Conservation (phyloP, 108 stramenopile genomes). For the Skeletonema potamos region DNA sequence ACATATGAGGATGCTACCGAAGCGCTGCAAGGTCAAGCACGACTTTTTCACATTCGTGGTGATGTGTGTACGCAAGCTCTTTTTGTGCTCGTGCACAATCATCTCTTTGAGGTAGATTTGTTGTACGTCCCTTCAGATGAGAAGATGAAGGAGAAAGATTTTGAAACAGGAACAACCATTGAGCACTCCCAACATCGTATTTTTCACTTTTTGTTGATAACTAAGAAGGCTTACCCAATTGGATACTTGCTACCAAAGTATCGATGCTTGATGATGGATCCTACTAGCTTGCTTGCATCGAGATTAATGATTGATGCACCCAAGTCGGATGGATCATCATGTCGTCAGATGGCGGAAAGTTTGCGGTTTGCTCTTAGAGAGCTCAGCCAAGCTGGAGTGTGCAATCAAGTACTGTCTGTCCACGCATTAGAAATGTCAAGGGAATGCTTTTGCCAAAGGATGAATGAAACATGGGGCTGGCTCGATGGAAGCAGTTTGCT, state of each 20-base stretch:
- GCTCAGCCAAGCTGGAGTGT: constrained; percentile 20
- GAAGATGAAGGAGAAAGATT: not conserved
- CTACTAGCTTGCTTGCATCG: constrained; percentile 1
- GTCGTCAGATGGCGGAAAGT: constrained; percentile 15
- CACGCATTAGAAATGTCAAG: constrained; percentile 4
- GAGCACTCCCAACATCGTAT: constrained; percentile 6
- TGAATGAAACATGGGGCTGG: constrained; percentile 26
- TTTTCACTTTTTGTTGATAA: constrained; percentile 8
- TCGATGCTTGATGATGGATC: constrained; percentile 31
- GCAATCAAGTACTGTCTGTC: constrained; percentile 3
- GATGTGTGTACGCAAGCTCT: constrained; percentile 23
- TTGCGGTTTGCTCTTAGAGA: constrained; percentile 1
- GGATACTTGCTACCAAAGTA: constrained; percentile 23
- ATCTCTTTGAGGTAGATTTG: constrained; percentile 32
- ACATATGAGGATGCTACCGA: constrained; percentile 19
- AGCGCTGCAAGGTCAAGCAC: constrained; percentile 12
- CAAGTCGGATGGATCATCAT: constrained; percentile 19
- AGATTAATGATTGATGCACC: constrained; percentile 17
- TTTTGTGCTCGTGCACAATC: constrained; percentile 9
- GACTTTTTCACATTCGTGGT: constrained; percentile 19
- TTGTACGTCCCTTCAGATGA: constrained; percentile 6
- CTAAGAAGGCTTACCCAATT: not conserved
- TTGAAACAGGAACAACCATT: constrained; percentile 12
- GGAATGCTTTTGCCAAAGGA: constrained; percentile 1
- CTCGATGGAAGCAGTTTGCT: constrained; percentile 8